These are phyloP conservation scores for Suhomyces canberraensis DNA, from an alignment of 805 yeast genomes.

Conservation along the genomic window DNA sequence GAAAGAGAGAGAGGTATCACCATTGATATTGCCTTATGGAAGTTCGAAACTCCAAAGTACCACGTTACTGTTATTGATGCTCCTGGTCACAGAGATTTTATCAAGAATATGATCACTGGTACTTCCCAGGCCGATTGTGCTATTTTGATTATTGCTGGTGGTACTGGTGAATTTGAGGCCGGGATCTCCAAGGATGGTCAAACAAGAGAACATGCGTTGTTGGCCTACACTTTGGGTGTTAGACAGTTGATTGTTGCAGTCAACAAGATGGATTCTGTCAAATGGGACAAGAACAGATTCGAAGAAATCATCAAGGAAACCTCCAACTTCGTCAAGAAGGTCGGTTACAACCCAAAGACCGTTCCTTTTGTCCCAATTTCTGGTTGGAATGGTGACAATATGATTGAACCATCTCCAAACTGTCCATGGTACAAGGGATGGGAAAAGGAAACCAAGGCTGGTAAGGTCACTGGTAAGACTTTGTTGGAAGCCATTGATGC, in stretches of 20 bases:
- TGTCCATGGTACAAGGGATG: conserved; percentile 89
- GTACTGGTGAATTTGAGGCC: conserved; percentile 93
- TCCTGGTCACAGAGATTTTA: conserved; percentile 96
- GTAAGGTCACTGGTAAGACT: conserved; percentile 66
- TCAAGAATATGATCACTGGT: conserved; percentile 95
- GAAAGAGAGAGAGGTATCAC: conserved; percentile 98
- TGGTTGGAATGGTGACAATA: conserved; percentile 93
- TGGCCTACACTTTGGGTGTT: conserved; percentile 88
- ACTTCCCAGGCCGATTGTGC: conserved; percentile 94
- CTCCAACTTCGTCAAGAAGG: conserved; percentile 77
- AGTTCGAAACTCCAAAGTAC: conserved; percentile 88
- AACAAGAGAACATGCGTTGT: conserved; percentile 92
- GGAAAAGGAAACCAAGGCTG: conserved; percentile 70
- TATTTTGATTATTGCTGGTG: conserved; percentile 85
- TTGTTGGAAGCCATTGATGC: conserved; percentile 82
- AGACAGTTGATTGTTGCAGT: conserved; percentile 83
- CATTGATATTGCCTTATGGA: conserved; percentile 89
- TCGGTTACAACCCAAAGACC: conserved; percentile 50
- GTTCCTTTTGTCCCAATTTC: conserved; percentile 88
- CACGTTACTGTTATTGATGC: conserved; percentile 91
- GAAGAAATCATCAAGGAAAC: conserved; percentile 71
- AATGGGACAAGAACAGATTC: conserved; percentile 81
- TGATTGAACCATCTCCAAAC: conserved; percentile 80
- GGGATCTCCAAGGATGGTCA: conserved; percentile 94
- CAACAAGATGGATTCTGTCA: conserved; percentile 94